phyloP scores from a whole-genome alignment of 257 asterid species.

The Forsythia suspensa region DNA sequence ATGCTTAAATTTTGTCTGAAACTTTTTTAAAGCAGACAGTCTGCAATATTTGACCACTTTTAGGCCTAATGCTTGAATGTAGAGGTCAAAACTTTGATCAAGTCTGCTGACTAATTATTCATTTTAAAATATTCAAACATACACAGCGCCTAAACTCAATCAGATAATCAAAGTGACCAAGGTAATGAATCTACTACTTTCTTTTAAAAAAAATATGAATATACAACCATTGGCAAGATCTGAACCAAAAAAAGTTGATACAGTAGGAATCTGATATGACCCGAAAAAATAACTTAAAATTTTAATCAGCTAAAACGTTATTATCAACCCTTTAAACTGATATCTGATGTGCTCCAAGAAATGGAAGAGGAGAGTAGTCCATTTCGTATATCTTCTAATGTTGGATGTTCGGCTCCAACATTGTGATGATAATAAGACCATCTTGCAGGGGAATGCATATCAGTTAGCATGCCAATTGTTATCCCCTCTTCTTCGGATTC shows the following conservation, averaged over 20 bases:
- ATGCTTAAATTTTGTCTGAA: too few species aligned
- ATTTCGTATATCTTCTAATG: slow-evolving; percentile 40
- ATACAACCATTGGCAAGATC: neutral
- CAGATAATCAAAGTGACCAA: neutral
- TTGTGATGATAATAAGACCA: slow-evolving; percentile 22
- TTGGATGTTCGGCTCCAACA: slow-evolving; percentile 33
- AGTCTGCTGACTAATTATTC: neutral
- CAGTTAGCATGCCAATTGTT: neutral
- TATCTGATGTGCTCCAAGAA: slow-evolving; percentile 19
- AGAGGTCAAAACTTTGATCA: neutral
- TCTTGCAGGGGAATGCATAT: neutral
- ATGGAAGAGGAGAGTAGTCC: slow-evolving; percentile 39
- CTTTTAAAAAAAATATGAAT: neutral
- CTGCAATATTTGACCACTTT: neutral
- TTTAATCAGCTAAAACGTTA: neutral
- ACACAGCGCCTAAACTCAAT: neutral
- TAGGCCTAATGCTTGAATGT: neutral
- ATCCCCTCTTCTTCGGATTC: slow-evolving; percentile 26
- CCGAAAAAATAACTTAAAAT: neutral
- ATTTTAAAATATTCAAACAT: neutral
- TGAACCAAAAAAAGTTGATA: neutral
- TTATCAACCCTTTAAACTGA: neutral
- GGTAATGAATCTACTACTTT: neutral
- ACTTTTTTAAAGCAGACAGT: neutral
- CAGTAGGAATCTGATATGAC: neutral